Evolutionary conservation across 495 filamentous ascomycete genomes (phyloP), one percentile per base, ranked within the genome.

Genomic region (Parathielavia hyrcaniae): DNA sequence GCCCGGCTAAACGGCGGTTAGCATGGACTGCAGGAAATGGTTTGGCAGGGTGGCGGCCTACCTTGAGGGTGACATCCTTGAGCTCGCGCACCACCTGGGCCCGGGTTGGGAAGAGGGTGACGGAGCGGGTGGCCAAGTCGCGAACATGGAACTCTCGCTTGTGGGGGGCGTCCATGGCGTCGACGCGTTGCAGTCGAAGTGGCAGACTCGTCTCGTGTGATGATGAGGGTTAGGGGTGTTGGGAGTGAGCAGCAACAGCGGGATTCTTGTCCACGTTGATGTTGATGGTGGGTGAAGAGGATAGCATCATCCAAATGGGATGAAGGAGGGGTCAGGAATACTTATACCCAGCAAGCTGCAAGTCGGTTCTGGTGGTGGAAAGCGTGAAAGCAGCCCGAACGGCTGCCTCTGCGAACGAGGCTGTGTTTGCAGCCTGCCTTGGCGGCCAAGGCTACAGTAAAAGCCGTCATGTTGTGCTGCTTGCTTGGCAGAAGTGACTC

Each of bases 51-150:
- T 14, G 9, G 20, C 39, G 13, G 53, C 69, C 57, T 69, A 81
- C 81, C 75, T 82, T 76, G 39, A 86, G 75, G 14, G 67, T 64
- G 16, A 88, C 74, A 63, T 80, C 71, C 47, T 80, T 77, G 68
- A 89, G 81, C 50, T 86, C 81, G 19, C 86, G 80, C 26, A 83
- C 74, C 14, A 88, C 69, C 13, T 84, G 82, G 9, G 83, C 85
- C 55, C 79, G 68, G 4, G 75, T 74, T 3, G 84, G 83, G 41
- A 84, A 85, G 34, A 88, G 72, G 0, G 79, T 83, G 35, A 88
- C 83, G 6, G 75, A 78, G 50, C 78, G 79, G 50, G 86, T 86
- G 0, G 74, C 60, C 14, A 87, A 71, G 57, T 83, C 72, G 46
- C 76, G 75, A 49, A 83, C 69, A 19, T 69, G 68, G 65, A 80